Percentiles rank a stretch among this genome's conserved stretches.
These are phyloP conservation scores for Aspergillus cristatus DNA, from an alignment of 495 filamentous ascomycete species.

Conservation along the genomic window DNA sequence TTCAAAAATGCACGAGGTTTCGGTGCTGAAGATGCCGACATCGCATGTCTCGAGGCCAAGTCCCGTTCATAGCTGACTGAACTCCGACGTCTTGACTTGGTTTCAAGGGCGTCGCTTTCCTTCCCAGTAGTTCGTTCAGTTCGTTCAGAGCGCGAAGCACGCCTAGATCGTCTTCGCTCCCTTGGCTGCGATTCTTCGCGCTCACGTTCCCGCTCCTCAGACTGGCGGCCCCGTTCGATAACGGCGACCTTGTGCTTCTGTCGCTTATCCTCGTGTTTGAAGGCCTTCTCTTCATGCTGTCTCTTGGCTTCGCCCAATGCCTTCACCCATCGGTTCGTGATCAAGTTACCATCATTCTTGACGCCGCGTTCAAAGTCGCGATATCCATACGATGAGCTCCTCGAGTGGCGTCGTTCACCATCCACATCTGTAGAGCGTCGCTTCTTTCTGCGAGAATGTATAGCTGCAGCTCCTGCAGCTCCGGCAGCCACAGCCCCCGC, in stretches of 20 bases:
- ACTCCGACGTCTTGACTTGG: constrained; percentile 16
- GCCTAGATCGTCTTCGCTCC: constrained; percentile 7
- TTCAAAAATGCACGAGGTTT: constrained; percentile 28
- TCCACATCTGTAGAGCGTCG: constrained; percentile 17
- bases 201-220: constrained; percentile 8
- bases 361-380: constrained; percentile 15
- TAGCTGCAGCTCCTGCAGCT: constrained; percentile 6
- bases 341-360: constrained; percentile 24
- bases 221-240: constrained; percentile 14
- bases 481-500: constrained; percentile 6
- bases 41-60: constrained; percentile 19
- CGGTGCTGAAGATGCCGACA: constrained; percentile 11
- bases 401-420: constrained; percentile 27
- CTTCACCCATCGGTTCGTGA: constrained; percentile 32
- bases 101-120: constrained; percentile 13
- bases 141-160: constrained; percentile 5
- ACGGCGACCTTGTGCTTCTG: constrained; percentile 11
- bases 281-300: constrained; percentile 32
- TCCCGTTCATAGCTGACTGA: constrained; percentile 12
- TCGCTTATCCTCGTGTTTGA: constrained; percentile 10
- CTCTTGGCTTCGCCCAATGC: constrained; percentile 32
- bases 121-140: constrained; percentile 8
- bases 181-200: constrained; percentile 2
- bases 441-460: constrained; percentile 21
- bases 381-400: constrained; percentile 29